Evolutionary conservation across 176 grass and related monocot species (phyloP).

Genomic region (Oryza australiensis): DNA sequence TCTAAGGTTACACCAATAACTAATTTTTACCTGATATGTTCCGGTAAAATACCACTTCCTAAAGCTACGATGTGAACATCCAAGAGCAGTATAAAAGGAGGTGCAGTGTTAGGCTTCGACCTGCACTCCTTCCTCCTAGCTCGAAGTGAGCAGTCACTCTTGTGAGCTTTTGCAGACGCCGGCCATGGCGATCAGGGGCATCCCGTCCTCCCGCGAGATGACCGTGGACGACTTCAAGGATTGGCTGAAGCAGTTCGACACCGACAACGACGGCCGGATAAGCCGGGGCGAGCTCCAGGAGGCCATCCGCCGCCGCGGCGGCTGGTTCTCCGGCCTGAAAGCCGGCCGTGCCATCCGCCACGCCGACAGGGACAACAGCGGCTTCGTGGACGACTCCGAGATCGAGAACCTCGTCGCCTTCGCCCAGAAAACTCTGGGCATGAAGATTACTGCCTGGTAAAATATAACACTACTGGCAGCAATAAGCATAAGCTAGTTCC

Average conservation of each 20-base stretch:
- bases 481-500: not conserved
- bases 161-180: not conserved
- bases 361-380: slow-evolving; percentile 49
- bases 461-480: not conserved
- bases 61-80: not conserved
- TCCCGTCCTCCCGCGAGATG: slow-evolving; percentile 14
- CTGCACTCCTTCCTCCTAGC: not conserved
- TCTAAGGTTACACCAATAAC: no score
- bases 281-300: slow-evolving; percentile 58
- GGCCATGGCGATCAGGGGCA: slow-evolving; percentile 43
- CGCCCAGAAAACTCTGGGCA: slow-evolving; percentile 53
- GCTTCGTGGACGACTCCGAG: slow-evolving; percentile 58
- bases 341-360: slow-evolving; percentile 26
- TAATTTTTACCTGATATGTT: no score
- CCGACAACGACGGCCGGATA: slow-evolving; percentile 56
- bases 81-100: slow-evolving; percentile 39
- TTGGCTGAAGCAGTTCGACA: slow-evolving; percentile 69
- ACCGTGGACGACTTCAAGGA: slow-evolving; percentile 57
- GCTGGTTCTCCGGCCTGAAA: slow-evolving; percentile 37
- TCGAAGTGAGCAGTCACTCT: not conserved
- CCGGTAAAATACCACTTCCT: no score
- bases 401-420: slow-evolving; percentile 55
- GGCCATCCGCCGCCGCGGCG: slow-evolving; percentile 50
- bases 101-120: not conserved
- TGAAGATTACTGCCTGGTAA: slow-evolving; percentile 46